phyloP scores from a whole-genome alignment of 2,329 filamentous ascomycete genomes.

The Fusarium sp. region DNA sequence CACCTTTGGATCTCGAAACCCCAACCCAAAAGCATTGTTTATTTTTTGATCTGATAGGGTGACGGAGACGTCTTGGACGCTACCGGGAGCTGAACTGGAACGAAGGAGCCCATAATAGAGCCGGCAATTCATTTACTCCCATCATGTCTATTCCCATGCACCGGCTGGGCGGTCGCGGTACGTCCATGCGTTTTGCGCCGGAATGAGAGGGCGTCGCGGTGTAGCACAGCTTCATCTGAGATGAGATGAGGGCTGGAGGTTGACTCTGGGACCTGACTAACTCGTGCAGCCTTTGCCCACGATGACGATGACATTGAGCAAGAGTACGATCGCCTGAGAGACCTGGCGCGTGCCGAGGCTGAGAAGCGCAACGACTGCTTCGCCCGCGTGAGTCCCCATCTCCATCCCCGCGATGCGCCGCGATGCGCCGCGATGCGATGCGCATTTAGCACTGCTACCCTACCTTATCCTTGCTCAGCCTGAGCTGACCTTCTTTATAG shows the following conservation, averaged over 20 bases:
- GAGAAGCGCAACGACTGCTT: conserved; percentile 83
- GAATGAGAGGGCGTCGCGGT: conserved; percentile 14
- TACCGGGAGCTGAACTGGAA: neutral
- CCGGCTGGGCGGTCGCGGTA: conserved; percentile 60
- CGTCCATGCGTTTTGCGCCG: conserved; percentile 40
- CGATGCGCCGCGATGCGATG: neutral
- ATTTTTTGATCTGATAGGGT: conserved; percentile 2
- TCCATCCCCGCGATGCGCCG: neutral
- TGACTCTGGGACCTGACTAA: conserved; percentile 29
- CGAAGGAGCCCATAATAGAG: conserved; percentile 1
- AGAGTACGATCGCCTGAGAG: conserved; percentile 92
- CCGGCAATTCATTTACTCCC: neutral
- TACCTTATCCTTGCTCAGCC: neutral
- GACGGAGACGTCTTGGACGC: conserved; percentile 1
- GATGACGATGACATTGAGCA: conserved; percentile 76
- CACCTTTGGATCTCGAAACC: neutral
- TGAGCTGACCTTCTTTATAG: conserved; percentile 52
- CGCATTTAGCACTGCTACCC: neutral
- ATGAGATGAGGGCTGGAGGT: neutral
- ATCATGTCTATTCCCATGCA: conserved; percentile 58
- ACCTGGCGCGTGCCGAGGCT: conserved; percentile 84
- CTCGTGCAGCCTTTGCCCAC: conserved; percentile 77
- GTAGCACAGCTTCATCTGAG: conserved; percentile 9
- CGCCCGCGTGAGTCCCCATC: conserved; percentile 68
- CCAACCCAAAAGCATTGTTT: neutral